Evolutionary conservation across 2,329 filamentous ascomycete genomes (phyloP), one percentile per base, ranked within the genome.

Genomic region (Thelonectria blattea): DNA sequence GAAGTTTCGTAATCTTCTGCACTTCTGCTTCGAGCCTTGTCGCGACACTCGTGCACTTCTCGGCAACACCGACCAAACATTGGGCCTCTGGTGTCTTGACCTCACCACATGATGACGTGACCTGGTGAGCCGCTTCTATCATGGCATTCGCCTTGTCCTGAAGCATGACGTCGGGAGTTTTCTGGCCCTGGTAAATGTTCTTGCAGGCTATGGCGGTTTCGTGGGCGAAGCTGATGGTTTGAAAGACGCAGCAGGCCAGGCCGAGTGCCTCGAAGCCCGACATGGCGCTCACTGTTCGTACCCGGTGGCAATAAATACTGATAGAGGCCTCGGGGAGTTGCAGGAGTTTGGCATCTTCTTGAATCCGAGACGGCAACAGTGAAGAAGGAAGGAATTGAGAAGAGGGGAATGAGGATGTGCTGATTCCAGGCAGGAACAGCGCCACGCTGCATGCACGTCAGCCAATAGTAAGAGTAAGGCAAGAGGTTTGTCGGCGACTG

Each of bases 161-260:
- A 15, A 52, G 39, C 37, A 22, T 18, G 10, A 22, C 8, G 11
- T 22, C 50, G 2, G 50, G 39, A 2, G 39, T 14, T n/a, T 52
- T 30, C 17, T 52, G 50, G 4, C 50, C 50, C 5, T 18, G 24
- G 11, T 52, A 52, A 17, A 52, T 43, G 11, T 24, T 39, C 9
- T 10, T 52, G 39, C 50, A 52, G 7, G 15, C 14, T 6, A 10
- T 15, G 1, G 27, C 24, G 10, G 50, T 52, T 17, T 52, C 50
- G 5, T 30, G 50, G 14, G 39, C 20, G 17, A 52, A 52, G 17
- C 50, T 52, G 11, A 52, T 52, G 39, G 50, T 53, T 9, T 53
- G 51, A 9, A 53, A 53, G 17, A 53, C 32, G 12, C n/a, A n/a
- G 12, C 51, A 53, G 22, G 41, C 51, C 12, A 24, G 1, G 41